Conservation (phyloP, 129 eudicot species). For the Centaurea solstitialis region DNA sequence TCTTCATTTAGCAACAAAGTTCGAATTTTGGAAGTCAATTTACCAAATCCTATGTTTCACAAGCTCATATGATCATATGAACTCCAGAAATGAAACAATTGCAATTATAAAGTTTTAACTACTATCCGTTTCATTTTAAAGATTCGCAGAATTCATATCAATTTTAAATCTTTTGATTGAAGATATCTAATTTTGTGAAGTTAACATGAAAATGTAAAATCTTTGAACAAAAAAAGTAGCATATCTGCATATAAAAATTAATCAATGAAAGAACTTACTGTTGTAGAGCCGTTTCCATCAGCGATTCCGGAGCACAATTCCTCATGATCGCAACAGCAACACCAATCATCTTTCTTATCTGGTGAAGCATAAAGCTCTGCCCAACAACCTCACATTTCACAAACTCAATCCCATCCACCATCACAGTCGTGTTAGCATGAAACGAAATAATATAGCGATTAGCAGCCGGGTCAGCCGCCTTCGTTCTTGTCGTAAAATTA, state of each 20-base stretch:
- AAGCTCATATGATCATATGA: background rate
- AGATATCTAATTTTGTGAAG: background rate
- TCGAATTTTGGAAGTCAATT: background rate
- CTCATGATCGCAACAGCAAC: conserved; percentile 88
- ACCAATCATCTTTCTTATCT: conserved; percentile 92
- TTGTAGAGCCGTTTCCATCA: conserved; percentile 59
- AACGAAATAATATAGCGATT: conserved; percentile 65
- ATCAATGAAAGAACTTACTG: conserved; percentile 46
- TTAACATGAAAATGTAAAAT: background rate
- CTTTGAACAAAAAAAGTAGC: background rate
- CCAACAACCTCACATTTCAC: conserved; percentile 93
- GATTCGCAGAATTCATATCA: background rate
- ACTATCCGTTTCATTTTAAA: background rate
- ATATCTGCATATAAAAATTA: no score
- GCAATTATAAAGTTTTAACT: background rate
- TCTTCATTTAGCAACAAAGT: background rate
- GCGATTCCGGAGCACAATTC: conserved; percentile 71
- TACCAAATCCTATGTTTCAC: background rate
- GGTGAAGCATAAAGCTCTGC: conserved; percentile 98
- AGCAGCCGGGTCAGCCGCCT: conserved; percentile 87
- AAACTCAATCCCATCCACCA: conserved; percentile 77
- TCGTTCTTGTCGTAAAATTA: conserved; percentile 82
- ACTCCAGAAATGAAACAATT: background rate
- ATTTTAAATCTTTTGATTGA: background rate
- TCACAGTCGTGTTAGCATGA: conserved; percentile 55